phyloP scores from a whole-genome alignment of 2,329 filamentous ascomycete species.

The Cyclaneusma minus region DNA sequence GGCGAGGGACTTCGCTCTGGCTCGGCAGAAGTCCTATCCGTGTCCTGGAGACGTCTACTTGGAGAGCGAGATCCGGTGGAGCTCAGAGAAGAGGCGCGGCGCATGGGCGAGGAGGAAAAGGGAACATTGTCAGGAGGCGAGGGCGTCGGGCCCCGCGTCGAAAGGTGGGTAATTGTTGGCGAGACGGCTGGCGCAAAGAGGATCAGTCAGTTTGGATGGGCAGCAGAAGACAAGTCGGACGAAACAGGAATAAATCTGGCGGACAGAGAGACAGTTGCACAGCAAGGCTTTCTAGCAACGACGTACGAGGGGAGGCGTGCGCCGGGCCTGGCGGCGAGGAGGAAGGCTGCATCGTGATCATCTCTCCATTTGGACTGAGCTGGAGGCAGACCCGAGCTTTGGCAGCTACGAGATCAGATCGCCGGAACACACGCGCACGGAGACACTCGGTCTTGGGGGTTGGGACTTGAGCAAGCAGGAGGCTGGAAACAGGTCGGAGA shows the following conservation, averaged over 20 bases:
- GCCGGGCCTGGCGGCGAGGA: slow-evolving; percentile 19
- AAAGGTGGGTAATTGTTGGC: slow-evolving; percentile 31
- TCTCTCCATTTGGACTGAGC: slow-evolving; percentile 15
- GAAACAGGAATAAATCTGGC: not conserved
- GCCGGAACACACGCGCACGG: too few species aligned
- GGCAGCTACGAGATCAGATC: slow-evolving; percentile 8
- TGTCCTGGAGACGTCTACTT: slow-evolving; percentile 27
- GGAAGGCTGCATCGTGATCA: slow-evolving; percentile 21
- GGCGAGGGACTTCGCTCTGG: slow-evolving; percentile 7
- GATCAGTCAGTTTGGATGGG: not conserved
- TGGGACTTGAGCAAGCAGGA: too few species aligned
- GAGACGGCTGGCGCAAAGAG: slow-evolving; percentile 27
- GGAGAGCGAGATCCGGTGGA: slow-evolving; percentile 30
- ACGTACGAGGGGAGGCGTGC: slow-evolving; percentile 20
- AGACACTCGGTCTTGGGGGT: too few species aligned
- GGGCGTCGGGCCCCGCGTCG: slow-evolving; percentile 39
- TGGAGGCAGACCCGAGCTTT: slow-evolving; percentile 6
- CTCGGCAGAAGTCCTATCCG: slow-evolving; percentile 27
- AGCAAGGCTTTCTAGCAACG: slow-evolving; percentile 2
- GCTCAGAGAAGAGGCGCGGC: slow-evolving; percentile 37
- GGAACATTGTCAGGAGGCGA: slow-evolving; percentile 36
- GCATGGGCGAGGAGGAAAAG: slow-evolving; percentile 26
- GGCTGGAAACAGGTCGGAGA: too few species aligned
- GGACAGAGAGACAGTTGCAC: not conserved
- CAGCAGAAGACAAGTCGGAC: not conserved